Percentiles rank a stretch among this genome's conserved stretches.
Conservation (phyloP, 1,284 basidiomycete species). For the Apiotrichum sp. region DNA sequence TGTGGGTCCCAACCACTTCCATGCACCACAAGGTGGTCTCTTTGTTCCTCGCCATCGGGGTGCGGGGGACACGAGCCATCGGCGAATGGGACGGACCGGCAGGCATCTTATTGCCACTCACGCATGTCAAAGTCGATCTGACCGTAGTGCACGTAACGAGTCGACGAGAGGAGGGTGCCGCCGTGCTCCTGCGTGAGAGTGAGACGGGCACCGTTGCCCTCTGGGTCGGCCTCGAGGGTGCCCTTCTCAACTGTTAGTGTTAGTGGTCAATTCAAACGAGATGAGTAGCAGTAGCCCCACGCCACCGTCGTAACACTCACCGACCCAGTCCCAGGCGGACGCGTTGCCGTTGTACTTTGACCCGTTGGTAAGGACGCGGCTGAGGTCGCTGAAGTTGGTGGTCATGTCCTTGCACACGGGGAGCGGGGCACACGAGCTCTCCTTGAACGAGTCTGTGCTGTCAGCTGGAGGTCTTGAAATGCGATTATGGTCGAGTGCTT, state of each 20-base stretch:
- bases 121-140: constrained; percentile 61
- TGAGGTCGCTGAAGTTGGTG: constrained; percentile 61
- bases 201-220: constrained; percentile 56
- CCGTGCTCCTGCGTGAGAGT: constrained; percentile 52
- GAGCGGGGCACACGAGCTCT: constrained; percentile 62
- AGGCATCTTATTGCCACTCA: constrained; percentile 6
- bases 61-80: no score
- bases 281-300: no score
- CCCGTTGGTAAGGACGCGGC: constrained; percentile 55
- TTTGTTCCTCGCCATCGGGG: no score
- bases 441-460: constrained; percentile 51
- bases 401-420: constrained; percentile 63
- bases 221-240: constrained; percentile 54
- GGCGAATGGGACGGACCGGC: no score
- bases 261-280: not conserved
- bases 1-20: no score
- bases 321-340: constrained; percentile 52
- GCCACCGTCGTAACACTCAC: constrained; percentile 14
- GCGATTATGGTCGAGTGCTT: no score
- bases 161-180: constrained; percentile 69
- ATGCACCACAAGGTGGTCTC: no score
- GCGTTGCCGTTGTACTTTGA: constrained; percentile 69
- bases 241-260: constrained; percentile 59
- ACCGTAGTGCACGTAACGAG: constrained; percentile 74
- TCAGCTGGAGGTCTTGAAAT: no score